A percentile compares a stretch with the other conserved stretches of the same genome.
phyloP scores from a whole-genome alignment of 2,329 filamentous ascomycete genomes.

The Colletotrichum navitas region DNA sequence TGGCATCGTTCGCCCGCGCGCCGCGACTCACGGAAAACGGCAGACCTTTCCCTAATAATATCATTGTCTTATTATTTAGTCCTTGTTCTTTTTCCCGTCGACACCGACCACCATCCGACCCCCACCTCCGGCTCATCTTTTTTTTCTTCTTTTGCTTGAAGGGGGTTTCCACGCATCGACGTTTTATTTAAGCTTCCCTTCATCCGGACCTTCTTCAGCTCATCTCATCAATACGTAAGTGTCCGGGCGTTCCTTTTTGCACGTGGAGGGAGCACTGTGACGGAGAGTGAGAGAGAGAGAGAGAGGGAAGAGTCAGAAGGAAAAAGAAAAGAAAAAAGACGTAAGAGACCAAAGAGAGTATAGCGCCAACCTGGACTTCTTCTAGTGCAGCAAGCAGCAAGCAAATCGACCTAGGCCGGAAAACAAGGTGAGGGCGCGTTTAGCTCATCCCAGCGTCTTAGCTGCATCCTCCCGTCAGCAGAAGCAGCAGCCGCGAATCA shows the following conservation, averaged over 20 bases:
- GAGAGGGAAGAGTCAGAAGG: not conserved
- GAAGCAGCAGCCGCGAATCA: slow-evolving; percentile 5
- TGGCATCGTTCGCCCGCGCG: slow-evolving; percentile 30
- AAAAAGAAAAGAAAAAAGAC: not conserved
- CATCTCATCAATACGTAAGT: slow-evolving; percentile 16
- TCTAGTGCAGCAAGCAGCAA: slow-evolving; percentile 8
- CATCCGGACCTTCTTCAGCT: slow-evolving; percentile 19
- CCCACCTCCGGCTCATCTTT: not conserved
- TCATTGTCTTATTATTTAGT: slow-evolving; percentile 40
- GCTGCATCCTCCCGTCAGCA: slow-evolving; percentile 34
- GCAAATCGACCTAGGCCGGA: not conserved
- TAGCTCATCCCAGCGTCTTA: slow-evolving; percentile 37
- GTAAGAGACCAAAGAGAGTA: not conserved
- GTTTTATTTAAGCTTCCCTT: slow-evolving; percentile 8
- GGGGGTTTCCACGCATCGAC: slow-evolving; percentile 1
- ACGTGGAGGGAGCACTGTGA: not conserved
- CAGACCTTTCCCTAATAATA: slow-evolving; percentile 39
- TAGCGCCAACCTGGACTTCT: slow-evolving; percentile 22
- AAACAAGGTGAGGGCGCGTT: slow-evolving; percentile 26
- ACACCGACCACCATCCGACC: slow-evolving; percentile 13
- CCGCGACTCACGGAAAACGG: slow-evolving; percentile 40
- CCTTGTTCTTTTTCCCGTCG: slow-evolving; percentile 19
- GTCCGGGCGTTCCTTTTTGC: not conserved
- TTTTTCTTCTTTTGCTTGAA: not conserved
- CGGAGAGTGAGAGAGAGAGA: not conserved